Base-by-base conservation (phyloP, 148 eudicot species). In the Persicaria maculosa region DNA sequence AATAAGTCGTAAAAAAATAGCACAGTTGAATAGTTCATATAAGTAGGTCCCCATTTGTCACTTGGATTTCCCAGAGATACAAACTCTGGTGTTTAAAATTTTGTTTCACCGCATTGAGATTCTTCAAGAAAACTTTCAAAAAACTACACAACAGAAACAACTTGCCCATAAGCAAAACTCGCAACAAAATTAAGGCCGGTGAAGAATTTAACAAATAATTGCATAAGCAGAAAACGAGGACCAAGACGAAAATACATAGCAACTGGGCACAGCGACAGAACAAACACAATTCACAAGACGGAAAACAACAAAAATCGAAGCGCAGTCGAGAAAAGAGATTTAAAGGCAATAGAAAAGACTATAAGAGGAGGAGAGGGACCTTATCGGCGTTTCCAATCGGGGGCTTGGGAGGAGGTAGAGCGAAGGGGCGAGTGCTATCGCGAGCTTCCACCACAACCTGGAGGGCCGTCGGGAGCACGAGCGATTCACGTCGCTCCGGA, bases 371-470 rank as follows among this genome's bases (percentile, higher is more conserved):
- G 5, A 19, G 7, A 55, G 0, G 6, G 31, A 62, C 68, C 68
- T 62, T 62, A 31, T 25, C 68, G 68, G 44, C 44, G 68, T 10
- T 14, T 43, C 16, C 10, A 25, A 10, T 25, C 15, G 68, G 68
- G 40, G 40, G 40, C 40, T 31, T 31, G 40, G 40, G 40, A 31
- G 40, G 40, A 25, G 68, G 68, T 25, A 62, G 68, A 25, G 68
- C 68, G 44, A 62, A 62, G 44, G 68, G 4, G 25, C 44, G 68
- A 25, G 44, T 62, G 12, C 4, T 4, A 25, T 62, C 68, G 68
- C 16, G 44, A 61, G 43, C 43, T 25, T 62, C 68, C 14, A 62
- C 68, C 44, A 62, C 68, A 25, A 62, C 68, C 44, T 62, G 68
- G 68, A 62, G 6, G 44, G 68, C 44, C 68, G 44, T 31, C 22